Base-by-base conservation (phyloP, 2,329 filamentous ascomycete species). In the Trichoderma sp. region DNA sequence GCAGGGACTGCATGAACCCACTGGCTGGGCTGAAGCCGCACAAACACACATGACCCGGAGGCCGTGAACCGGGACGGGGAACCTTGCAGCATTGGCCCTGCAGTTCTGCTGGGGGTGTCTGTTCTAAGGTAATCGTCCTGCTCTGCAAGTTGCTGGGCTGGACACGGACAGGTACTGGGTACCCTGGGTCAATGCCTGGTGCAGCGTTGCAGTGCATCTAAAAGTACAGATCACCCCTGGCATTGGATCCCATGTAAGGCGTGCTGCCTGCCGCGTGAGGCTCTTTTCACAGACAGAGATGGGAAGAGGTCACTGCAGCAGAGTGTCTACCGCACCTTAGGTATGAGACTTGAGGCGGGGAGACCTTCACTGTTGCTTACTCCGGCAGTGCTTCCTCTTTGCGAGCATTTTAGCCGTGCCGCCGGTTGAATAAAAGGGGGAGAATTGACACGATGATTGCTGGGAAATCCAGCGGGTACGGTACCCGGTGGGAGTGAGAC, bases 21-120 rank as follows among this genome's bases (percentile, higher is more conserved):
- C 10, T 39, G 34, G 34, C 48, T 52, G 48, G 48, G 58, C 57
- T 60, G 57, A 60, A 50, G 57, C 43, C 34, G 28, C 55, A 58
- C 43, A 58, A 24, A 58, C 55, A 47, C 55, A 58, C 41, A 58
- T 58, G 56, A 58, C 56, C 44, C 26, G 10, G 45, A 12, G 10
- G 57, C 45, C 34, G 34, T 45, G 59, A 14, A 52, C 48, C 41
- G 48, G 59, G 51, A 39, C 24, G 59, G 59, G 47, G 41, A 62
- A 41, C 55, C 59, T 52, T 62, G 59, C 50, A 47, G 59, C 14
- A 28, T 14, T 9, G 24, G 39, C 12, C 51, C 39, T 30, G 50
- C 50, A 30, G 28, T 12, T 48, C n/a, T 26, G 7, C 59, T 45
- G 59, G 56, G 59, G 59, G 59, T n/a, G 10, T 21, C 39, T 59